These are phyloP conservation scores for Suillus tomentosus DNA, from an alignment of 768 basidiomycete species.

Conservation along the genomic window DNA sequence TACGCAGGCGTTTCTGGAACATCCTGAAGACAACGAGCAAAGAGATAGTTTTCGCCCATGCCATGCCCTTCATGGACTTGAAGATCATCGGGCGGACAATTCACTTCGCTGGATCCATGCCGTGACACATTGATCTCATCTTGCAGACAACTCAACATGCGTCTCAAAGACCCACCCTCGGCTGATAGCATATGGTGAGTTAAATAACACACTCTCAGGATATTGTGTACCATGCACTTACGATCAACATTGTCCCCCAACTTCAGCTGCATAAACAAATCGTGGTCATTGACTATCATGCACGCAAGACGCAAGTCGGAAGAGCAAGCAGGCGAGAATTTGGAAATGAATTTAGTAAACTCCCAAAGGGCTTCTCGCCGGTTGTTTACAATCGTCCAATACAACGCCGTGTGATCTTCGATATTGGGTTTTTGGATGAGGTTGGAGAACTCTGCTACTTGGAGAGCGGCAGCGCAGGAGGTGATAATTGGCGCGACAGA, in stretches of 20 bases:
- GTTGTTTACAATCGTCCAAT: slow-evolving; percentile 26
- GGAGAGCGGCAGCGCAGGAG: slow-evolving; percentile 62
- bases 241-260: neutral
- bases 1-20: slow-evolving; percentile 65
- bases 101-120: no score
- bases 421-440: slow-evolving; percentile 5
- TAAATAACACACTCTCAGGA: neutral
- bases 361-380: slow-evolving; percentile 18
- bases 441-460: slow-evolving; percentile 34
- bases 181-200: neutral
- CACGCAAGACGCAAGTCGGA: slow-evolving; percentile 64
- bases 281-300: slow-evolving; percentile 26
- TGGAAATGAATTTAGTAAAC: slow-evolving; percentile 50
- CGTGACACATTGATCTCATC: slow-evolving; percentile 40
- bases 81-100: no score
- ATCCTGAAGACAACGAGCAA: slow-evolving; percentile 44
- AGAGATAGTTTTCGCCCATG: slow-evolving; percentile 47
- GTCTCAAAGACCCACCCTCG: slow-evolving; percentile 39
- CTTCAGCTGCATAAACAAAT: neutral
- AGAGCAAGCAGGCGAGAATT: slow-evolving; percentile 40
- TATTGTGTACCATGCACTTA: no score
- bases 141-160: slow-evolving; percentile 36
- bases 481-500: slow-evolving; percentile 42
- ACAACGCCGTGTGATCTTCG: neutral
- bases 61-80: slow-evolving; percentile 46